Conservation (phyloP, 2,329 filamentous ascomycete species). For the Pseudogymnoascus sp. region DNA sequence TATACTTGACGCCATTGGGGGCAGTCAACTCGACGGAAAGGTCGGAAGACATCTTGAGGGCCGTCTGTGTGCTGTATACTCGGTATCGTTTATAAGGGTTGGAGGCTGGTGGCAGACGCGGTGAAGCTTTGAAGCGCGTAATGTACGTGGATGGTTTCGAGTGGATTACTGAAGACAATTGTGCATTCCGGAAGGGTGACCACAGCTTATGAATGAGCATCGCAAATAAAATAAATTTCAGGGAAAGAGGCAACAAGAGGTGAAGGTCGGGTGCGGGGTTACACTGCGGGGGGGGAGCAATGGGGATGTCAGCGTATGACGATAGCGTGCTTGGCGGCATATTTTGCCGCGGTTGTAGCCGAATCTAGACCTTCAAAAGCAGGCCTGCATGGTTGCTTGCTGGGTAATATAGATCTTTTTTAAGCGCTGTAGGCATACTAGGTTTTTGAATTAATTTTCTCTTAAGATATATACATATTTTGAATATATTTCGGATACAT, state of each 20-base stretch:
- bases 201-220: background rate
- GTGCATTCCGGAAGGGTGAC: background rate
- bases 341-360: conserved; percentile 1
- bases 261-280: background rate
- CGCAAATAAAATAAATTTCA: background rate
- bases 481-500: background rate
- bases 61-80: background rate
- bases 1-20: conserved; percentile 67
- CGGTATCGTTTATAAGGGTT: background rate
- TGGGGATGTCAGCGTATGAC: background rate
- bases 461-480: background rate
- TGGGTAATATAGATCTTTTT: background rate
- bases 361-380: background rate
- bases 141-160: background rate
- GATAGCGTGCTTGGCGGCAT: background rate
- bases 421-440: background rate
- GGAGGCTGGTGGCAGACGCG: background rate
- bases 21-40: conserved; percentile 56
- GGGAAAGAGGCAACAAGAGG: background rate
- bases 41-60: conserved; percentile 33
- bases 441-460: background rate
- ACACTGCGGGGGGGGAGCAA: background rate
- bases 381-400: background rate
- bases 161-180: background rate
- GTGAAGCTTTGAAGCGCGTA: background rate